Percentiles rank a stretch among this genome's conserved stretches.
phyloP scores from a whole-genome alignment of 495 filamentous ascomycete genomes.

The Hypoxylon crocopeplum region DNA sequence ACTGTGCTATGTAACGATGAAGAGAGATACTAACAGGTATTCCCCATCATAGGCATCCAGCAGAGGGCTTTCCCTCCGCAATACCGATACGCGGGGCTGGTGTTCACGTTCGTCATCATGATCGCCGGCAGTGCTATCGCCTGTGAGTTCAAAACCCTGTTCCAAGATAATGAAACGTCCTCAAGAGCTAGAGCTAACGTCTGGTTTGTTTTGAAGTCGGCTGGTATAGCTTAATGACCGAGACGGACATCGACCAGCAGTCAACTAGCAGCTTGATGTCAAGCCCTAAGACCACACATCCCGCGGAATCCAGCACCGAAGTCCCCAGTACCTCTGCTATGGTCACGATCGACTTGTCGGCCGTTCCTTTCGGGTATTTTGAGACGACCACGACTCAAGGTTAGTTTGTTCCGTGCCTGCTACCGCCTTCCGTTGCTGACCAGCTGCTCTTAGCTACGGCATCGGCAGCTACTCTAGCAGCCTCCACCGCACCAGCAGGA shows the following conservation, averaged over 20 bases:
- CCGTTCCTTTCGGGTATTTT: too few relatives aligned
- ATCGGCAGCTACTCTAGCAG: background rate
- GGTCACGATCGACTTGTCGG: too few relatives aligned
- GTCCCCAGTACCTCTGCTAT: too few relatives aligned
- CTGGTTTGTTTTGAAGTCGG: conserved; percentile 2
- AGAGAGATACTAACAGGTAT: background rate
- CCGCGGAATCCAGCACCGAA: conserved; percentile 7
- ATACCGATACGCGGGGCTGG: conserved; percentile 17
- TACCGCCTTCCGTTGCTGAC: background rate
- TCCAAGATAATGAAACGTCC: background rate
- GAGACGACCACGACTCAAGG: background rate
- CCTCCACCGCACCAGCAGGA: background rate
- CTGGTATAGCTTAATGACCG: conserved; percentile 13
- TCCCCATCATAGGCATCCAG: conserved; percentile 11
- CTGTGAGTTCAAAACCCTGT: conserved; percentile 3
- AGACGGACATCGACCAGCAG: conserved; percentile 2
- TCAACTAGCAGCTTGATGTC: background rate
- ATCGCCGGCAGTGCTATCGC: background rate
- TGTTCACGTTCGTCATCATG: conserved; percentile 13
- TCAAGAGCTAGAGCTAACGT: conserved; percentile 1
- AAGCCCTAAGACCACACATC: background rate
- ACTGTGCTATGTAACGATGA: background rate
- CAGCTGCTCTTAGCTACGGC: background rate
- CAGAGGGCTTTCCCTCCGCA: background rate
- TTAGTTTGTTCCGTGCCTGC: background rate